A percentile compares a stretch with the other conserved stretches of the same genome.
phyloP scores from a whole-genome alignment of 2,329 filamentous ascomycete genomes.

The Fusarium sp. region DNA sequence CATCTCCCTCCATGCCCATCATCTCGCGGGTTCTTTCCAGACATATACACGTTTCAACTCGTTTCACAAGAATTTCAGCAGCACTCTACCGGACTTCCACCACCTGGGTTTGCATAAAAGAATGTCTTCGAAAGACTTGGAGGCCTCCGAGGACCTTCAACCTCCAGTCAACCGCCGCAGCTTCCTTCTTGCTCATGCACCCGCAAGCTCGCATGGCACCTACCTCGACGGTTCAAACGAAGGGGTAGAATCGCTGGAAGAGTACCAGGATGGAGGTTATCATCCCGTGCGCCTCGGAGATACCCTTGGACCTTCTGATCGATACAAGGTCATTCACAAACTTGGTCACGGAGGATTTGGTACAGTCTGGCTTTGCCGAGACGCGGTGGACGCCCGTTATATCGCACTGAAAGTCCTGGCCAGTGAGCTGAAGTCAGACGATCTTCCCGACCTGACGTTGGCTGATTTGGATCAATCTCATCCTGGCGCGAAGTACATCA shows the following conservation, averaged over 20 bases:
- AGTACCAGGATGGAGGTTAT: conserved; percentile 21
- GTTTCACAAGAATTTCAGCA: too few relatives aligned
- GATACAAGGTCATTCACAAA: conserved; percentile 23
- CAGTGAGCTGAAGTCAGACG: neutral
- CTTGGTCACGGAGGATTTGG: conserved; percentile 26
- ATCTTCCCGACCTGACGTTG: neutral
- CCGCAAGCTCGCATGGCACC: neutral
- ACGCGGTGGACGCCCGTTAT: accelerated
- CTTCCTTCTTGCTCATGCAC: neutral
- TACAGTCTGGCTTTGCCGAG: conserved; percentile 13
- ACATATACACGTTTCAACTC: too few relatives aligned
- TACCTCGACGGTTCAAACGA: conserved; percentile 1
- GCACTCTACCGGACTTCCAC: too few relatives aligned
- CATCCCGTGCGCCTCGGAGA: conserved; percentile 25
- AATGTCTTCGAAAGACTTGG: too few relatives aligned
- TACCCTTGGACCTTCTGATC: neutral
- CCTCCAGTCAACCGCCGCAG: accelerated
- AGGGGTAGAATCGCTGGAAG: neutral
- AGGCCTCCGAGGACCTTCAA: accelerated
- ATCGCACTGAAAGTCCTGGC: conserved; percentile 4
- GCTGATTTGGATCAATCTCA: neutral
- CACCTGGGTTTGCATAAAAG: too few relatives aligned
- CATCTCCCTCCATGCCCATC: too few relatives aligned
- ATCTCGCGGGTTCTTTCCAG: too few relatives aligned
- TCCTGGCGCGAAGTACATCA: neutral